Percentiles rank a stretch among this genome's conserved stretches.
phyloP scores from a whole-genome alignment of 768 basidiomycete genomes.

The Tricholomella constricta region DNA sequence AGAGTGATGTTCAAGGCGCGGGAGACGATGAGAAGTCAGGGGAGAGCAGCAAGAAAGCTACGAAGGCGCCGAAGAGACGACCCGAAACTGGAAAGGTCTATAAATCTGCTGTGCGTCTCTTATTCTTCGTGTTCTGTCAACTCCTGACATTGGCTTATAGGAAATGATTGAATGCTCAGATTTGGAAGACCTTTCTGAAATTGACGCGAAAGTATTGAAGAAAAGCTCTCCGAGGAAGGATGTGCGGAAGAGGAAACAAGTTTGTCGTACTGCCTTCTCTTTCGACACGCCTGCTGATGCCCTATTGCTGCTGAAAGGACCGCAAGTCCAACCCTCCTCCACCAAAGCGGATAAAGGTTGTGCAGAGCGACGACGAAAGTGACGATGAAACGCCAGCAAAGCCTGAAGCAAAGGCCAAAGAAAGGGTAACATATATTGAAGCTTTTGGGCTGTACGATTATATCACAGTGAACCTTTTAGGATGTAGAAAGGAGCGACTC shows the following conservation, averaged over 20 bases:
- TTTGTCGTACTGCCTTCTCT: neutral
- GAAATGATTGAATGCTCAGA: conserved; percentile 41
- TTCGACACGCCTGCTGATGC: neutral
- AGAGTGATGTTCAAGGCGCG: neutral
- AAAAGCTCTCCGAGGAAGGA: neutral
- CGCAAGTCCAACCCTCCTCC: neutral
- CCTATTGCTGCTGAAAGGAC: neutral
- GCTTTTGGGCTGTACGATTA: neutral
- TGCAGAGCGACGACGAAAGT: conserved; percentile 6
- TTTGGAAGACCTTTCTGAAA: conserved; percentile 28
- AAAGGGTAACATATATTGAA: neutral
- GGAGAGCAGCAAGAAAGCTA: neutral
- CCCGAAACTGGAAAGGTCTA: conserved; percentile 26
- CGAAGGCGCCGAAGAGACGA: conserved; percentile 16
- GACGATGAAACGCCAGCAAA: neutral
- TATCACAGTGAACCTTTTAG: neutral
- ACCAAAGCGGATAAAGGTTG: conserved; percentile 15
- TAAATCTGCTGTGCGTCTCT: conserved; percentile 38
- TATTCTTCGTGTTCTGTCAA: neutral
- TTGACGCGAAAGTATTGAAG: neutral
- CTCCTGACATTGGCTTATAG: conserved; percentile 22
- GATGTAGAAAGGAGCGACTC: conserved; percentile 49
- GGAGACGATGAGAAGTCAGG: neutral
- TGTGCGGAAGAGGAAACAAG: conserved; percentile 1
- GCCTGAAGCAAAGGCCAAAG: neutral